Conservation (phyloP, 345 rosid genomes). For the Acer saccharum region DNA sequence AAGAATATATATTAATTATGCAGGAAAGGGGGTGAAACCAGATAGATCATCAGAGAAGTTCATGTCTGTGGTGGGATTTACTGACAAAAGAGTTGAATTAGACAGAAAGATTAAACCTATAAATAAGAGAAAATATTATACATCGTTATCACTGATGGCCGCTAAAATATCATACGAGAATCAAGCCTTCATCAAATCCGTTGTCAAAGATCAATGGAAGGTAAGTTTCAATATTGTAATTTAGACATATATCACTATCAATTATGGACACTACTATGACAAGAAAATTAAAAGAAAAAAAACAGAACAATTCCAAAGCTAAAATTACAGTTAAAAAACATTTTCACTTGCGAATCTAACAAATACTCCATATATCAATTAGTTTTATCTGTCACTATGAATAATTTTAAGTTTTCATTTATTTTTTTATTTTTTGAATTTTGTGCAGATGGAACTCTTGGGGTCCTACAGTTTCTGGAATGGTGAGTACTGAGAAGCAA, state of each 20-base stretch:
- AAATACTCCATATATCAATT: too few relatives aligned
- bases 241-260: neutral
- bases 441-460: constrained; percentile 49
- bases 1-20: neutral
- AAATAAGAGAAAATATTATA: constrained; percentile 39
- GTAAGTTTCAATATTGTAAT: constrained; percentile 24
- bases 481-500: constrained; percentile 33
- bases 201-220: constrained; percentile 42
- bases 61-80: constrained; percentile 37
- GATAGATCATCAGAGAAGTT: constrained; percentile 37
- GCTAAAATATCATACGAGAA: constrained; percentile 56
- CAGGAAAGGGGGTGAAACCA: constrained; percentile 51
- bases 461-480: constrained; percentile 45
- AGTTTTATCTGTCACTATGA: neutral
- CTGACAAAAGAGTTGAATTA: constrained; percentile 47
- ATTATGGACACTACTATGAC: neutral
- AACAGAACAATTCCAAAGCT: neutral
- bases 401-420: neutral
- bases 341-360: too few relatives aligned
- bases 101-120: constrained; percentile 40
- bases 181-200: constrained; percentile 34
- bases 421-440: neutral
- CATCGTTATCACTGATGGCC: constrained; percentile 57
- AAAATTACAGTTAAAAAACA: neutral
- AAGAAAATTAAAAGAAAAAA: neutral